Conservation (phyloP, 345 rosid species). For the Populus davidiana region DNA sequence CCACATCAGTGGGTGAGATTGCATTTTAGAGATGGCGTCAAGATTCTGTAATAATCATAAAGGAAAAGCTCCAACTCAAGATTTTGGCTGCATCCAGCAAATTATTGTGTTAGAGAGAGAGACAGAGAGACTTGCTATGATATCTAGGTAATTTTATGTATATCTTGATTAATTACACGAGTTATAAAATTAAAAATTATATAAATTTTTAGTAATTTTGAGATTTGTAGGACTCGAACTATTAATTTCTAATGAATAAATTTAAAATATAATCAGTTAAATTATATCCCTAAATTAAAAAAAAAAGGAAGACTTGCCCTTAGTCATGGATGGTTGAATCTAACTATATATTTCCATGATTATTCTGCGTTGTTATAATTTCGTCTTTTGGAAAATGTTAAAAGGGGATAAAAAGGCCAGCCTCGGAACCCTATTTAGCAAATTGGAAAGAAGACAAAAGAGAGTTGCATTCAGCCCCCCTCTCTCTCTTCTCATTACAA, state of each 20-base stretch:
- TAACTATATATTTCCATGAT: background rate
- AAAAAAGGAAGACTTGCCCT: background rate
- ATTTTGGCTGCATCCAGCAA: background rate
- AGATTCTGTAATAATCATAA: background rate
- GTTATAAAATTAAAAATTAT: no score
- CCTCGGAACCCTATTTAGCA: slow-evolving; percentile 5
- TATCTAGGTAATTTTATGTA: no score
- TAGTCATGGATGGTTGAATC: background rate
- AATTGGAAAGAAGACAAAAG: background rate
- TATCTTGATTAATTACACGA: accelerated
- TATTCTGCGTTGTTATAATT: background rate
- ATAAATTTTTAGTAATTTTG: accelerated
- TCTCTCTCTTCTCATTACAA: background rate
- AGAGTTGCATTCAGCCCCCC: no score
- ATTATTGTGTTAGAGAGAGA: background rate
- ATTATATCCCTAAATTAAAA: no score
- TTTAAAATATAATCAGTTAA: no score
- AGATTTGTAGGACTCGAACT: no score
- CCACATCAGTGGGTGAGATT: slow-evolving; percentile 5
- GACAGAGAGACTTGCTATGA: no score
- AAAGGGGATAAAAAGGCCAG: background rate
- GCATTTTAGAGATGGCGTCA: background rate
- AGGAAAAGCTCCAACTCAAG: background rate
- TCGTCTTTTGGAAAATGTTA: background rate
- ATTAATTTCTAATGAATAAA: accelerated